Evolutionary conservation across 208 protist genomes (phyloP), one percentile per base, ranked within the genome.

Genomic region (Trypanosoma platydactyli): DNA sequence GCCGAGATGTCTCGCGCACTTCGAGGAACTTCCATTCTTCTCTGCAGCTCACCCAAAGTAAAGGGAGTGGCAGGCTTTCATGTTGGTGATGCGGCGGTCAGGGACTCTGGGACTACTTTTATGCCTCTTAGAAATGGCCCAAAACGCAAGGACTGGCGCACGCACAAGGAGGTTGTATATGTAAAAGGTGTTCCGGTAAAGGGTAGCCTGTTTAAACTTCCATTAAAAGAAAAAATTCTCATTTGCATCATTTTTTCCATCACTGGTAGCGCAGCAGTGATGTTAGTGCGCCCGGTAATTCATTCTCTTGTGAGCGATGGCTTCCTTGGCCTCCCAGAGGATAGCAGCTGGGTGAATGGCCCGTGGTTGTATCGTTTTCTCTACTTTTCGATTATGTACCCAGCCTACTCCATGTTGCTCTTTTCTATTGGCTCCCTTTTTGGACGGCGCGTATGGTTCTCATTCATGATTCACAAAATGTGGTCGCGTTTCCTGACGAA

Each of bases 401-500:
- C 88, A 1, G 68, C 73, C 41, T 94, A 94, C 71, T 94, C 88
- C 6, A 35, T 85, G 29, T 79, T 94, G 41, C 76, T 94, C 7
- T 87, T 91, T 64, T n/a, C 77, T 46, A 78, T 81, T 54, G 88
- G 84, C 25, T 74, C 76, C n/a, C 24, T 88, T 54, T 94, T 94
- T 71, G 85, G 85, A 7, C 75, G 88, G 24, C 83, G 88, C 16
- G 76, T 94, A 11, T 94, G 88, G 88, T 94, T 94, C 58, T 86
- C 83, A n/a, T 92, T 92, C 40, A 94, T 94, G 88, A 83, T 94
- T 61, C 82, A 89, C 63, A 94, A 94, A 77, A 94, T 94, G 88
- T 94, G 88, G 88, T 84, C 79, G 1, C 85, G 88, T 48, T 89
- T 92, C 46, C 67, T 94, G 13, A 81, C 88, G 11, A 79, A 74